A percentile compares a stretch with the other conserved stretches of the same genome.
Conservation (phyloP, 2,329 filamentous ascomycete species). For the Cercospora sesami region DNA sequence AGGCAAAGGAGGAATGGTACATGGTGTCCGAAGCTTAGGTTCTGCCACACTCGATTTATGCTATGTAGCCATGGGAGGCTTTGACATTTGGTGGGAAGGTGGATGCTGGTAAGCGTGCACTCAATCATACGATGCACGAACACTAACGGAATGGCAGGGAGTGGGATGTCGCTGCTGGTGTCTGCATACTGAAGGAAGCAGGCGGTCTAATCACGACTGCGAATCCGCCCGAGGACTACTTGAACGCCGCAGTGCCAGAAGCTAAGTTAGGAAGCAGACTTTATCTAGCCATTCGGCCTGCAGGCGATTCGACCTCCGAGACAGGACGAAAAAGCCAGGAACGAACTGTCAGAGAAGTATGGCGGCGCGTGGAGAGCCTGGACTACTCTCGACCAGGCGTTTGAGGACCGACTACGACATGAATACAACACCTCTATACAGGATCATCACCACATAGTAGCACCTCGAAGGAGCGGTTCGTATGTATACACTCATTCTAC, state of each 20-base stretch:
- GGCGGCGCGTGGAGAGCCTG: constrained; percentile 65
- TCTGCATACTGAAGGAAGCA: constrained; percentile 71
- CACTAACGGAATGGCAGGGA: constrained; percentile 47
- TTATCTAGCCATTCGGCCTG: constrained; percentile 71
- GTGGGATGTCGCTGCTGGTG: constrained; percentile 77
- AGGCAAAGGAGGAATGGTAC: constrained; percentile 75
- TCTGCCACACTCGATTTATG: constrained; percentile 73
- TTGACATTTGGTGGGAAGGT: constrained; percentile 83
- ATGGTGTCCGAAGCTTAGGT: constrained; percentile 70
- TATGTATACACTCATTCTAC: constrained; percentile 6
- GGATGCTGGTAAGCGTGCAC: constrained; percentile 45
- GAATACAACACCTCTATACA: not conserved
- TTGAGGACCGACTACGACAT: constrained; percentile 10
- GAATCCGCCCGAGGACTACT: constrained; percentile 63
- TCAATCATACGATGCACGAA: not conserved
- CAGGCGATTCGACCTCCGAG: constrained; percentile 61
- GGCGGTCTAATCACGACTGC: constrained; percentile 73
- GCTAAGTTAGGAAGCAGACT: constrained; percentile 65
- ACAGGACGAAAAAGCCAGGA: constrained; percentile 68
- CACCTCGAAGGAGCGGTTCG: not conserved
- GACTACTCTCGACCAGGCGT: constrained; percentile 67
- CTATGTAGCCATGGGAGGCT: constrained; percentile 69
- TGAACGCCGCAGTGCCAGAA: constrained; percentile 58
- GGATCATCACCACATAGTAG: not conserved
- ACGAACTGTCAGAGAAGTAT: constrained; percentile 69